Evolutionary conservation across 2,329 filamentous ascomycete species (phyloP).

Genomic region (Plectosphaerella cucumerina): DNA sequence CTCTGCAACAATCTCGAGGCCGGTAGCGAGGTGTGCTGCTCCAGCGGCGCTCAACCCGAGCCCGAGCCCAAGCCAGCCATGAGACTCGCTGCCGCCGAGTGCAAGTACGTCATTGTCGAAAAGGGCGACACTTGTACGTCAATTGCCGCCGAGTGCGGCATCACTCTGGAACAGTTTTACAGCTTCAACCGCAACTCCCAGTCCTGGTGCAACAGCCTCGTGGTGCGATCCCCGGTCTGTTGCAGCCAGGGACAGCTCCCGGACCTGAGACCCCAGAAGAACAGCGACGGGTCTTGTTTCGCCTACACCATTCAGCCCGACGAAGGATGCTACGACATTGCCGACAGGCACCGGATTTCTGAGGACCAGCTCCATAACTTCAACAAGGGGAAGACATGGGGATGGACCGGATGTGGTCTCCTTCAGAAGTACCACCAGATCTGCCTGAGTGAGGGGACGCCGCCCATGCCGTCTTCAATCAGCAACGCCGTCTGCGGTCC

Average conservation of each 20-base stretch:
- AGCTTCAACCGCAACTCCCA: no score
- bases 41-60: no score
- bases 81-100: no score
- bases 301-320: slow-evolving; percentile 5
- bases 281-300: slow-evolving; percentile 27
- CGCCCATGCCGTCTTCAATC: slow-evolving; percentile 34
- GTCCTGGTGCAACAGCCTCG: slow-evolving; percentile 12
- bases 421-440: slow-evolving; percentile 24
- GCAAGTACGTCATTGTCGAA: no score
- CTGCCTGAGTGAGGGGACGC: slow-evolving; percentile 33
- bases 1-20: slow-evolving; percentile 1
- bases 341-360: slow-evolving; percentile 14
- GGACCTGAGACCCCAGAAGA: slow-evolving; percentile 27
- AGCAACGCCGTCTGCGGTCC: slow-evolving; percentile 38
- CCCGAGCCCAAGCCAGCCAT: no score
- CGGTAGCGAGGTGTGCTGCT: background rate
- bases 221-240: slow-evolving; percentile 28
- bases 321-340: slow-evolving; percentile 28
- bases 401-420: slow-evolving; percentile 26
- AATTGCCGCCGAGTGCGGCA: no score
- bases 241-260: slow-evolving; percentile 28
- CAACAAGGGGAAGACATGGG: slow-evolving; percentile 32
- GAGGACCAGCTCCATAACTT: slow-evolving; percentile 15
- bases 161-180: no score
- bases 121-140: no score